phyloP scores from a whole-genome alignment of 257 asterid species.

The Solanum etuberosum region DNA sequence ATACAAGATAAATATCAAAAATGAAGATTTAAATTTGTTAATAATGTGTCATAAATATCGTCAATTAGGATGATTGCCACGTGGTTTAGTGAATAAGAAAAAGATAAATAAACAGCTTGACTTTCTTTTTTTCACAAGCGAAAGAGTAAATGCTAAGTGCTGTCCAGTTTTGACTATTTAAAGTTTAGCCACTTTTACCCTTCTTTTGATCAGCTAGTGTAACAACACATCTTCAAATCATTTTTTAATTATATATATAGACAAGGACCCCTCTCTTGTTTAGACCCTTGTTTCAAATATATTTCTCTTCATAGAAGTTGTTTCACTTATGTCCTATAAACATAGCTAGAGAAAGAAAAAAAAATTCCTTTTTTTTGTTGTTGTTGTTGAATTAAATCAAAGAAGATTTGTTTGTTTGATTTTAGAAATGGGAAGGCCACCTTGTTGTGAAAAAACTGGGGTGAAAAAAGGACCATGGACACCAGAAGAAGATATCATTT shows the following conservation, averaged over 20 bases:
- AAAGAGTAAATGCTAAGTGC: slow-evolving; percentile 58
- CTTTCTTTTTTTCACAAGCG: slow-evolving; percentile 27
- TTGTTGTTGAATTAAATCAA: not conserved
- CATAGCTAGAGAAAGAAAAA: not conserved
- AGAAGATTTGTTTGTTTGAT: not conserved
- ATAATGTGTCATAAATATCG: not conserved
- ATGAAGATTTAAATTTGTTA: not conserved
- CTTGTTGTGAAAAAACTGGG: slow-evolving; percentile 65
- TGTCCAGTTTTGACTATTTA: slow-evolving; percentile 55
- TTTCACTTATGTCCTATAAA: not conserved
- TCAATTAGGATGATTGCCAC: slow-evolving; percentile 40
- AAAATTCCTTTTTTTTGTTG: not conserved
- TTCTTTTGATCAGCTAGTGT: slow-evolving; percentile 15
- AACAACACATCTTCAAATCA: not conserved
- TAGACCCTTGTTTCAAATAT: slow-evolving; percentile 30
- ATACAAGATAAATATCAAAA: not conserved
- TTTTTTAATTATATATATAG: slow-evolving; percentile 3
- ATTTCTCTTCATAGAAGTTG: not conserved
- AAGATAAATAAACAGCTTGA: slow-evolving; percentile 12
- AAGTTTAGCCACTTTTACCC: slow-evolving; percentile 15
- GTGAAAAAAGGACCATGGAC: slow-evolving; percentile 95
- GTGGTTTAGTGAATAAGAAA: slow-evolving; percentile 28
- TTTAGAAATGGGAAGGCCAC: slow-evolving; percentile 67
- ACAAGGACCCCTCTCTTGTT: slow-evolving; percentile 23
- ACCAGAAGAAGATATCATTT: slow-evolving; percentile 79